phyloP scores from a whole-genome alignment of 305 asterid species.

The Solanum hybrid region DNA sequence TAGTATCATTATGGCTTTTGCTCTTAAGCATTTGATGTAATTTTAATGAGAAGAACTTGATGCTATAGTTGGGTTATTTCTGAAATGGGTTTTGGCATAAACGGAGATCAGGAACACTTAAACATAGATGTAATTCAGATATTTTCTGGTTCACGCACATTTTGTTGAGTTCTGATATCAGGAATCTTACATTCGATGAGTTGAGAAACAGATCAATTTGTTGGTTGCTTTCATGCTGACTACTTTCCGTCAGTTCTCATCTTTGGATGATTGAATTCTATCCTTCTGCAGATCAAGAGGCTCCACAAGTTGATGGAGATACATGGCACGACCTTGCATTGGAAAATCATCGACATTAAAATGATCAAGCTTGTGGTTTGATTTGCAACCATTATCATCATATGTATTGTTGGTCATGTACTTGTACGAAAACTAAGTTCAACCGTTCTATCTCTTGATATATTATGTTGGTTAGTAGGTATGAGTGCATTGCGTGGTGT shows the following conservation, averaged over 20 bases:
- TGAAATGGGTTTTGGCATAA: neutral
- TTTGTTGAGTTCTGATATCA: neutral
- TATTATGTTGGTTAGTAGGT: neutral
- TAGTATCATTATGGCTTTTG: neutral
- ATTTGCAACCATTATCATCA: neutral
- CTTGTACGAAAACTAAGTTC: neutral
- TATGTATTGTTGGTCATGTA: neutral
- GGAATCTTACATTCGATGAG: neutral
- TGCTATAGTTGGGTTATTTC: neutral
- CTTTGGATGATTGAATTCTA: neutral
- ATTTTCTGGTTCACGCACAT: neutral
- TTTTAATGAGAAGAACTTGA: neutral
- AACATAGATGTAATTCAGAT: neutral
- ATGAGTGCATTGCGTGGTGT: neutral
- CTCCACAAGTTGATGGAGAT: conserved; percentile 50
- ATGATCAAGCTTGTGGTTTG: neutral
- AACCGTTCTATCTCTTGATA: too few relatives aligned
- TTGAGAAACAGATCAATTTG: neutral
- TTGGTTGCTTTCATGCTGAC: neutral
- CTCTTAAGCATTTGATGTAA: neutral
- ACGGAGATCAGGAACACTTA: neutral
- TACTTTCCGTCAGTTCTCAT: neutral
- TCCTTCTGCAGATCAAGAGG: conserved; percentile 49
- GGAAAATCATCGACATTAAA: conserved; percentile 26
- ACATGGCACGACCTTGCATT: conserved; percentile 79